Conservation (phyloP, 345 rosid genomes). For the Eutrema japonicum region DNA sequence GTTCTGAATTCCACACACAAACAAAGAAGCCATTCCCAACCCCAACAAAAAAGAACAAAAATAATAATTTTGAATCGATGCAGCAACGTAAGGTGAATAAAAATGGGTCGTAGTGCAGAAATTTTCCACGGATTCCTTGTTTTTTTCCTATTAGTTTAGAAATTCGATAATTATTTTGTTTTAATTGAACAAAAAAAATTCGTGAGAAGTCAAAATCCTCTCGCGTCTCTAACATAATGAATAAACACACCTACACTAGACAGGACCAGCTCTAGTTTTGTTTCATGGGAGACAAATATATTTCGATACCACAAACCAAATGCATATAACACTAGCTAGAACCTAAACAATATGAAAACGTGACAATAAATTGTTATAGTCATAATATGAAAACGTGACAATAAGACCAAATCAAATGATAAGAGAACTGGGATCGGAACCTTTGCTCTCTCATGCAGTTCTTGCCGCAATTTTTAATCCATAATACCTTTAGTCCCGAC, state of each 20-base stretch:
- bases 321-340: not conserved
- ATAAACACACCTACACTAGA: not conserved
- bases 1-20: constrained; percentile 7
- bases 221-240: constrained; percentile 16
- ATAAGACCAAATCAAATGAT: no score
- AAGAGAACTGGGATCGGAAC: not conserved
- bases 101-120: not conserved
- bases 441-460: no score
- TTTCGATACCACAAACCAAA: constrained; percentile 1
- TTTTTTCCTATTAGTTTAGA: not conserved
- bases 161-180: constrained; percentile 6
- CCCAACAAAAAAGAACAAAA: not conserved
- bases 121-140: not conserved
- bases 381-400: no score
- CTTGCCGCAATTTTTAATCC: no score
- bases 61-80: not conserved
- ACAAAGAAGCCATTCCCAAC: not conserved
- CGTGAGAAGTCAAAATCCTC: not conserved
- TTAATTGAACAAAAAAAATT: not conserved
- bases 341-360: not conserved
- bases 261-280: constrained; percentile 12
- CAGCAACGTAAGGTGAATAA: not conserved
- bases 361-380: no score
- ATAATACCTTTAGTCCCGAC: no score
- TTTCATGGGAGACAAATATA: constrained; percentile 38